These are phyloP conservation scores for Syzygium aqueum DNA, from an alignment of 345 rosid species.

Conservation along the genomic window DNA sequence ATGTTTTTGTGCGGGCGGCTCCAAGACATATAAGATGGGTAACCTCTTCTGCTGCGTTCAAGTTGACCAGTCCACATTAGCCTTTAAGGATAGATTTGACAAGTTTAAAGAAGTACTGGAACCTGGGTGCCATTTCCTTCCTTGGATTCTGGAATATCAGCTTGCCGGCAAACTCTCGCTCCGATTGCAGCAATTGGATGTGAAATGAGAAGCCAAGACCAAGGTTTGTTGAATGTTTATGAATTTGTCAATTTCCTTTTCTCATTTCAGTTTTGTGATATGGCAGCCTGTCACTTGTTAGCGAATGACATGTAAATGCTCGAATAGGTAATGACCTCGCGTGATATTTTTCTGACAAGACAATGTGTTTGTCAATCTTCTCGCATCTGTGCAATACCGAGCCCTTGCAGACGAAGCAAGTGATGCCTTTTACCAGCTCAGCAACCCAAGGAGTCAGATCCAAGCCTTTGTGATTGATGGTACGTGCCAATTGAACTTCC, in stretches of 20 bases:
- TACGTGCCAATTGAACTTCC: background rate
- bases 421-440: slow-evolving; percentile 23
- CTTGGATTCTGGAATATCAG: slow-evolving; percentile 20
- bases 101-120: slow-evolving; percentile 23
- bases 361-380: slow-evolving; percentile 26
- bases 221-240: slow-evolving; percentile 2
- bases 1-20: too few relatives aligned
- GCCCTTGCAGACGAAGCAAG: slow-evolving; percentile 13
- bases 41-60: too few relatives aligned
- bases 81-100: slow-evolving; percentile 4
- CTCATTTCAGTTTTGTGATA: background rate
- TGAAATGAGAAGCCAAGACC: slow-evolving; percentile 28
- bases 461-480: slow-evolving; percentile 32
- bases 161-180: slow-evolving; percentile 22
- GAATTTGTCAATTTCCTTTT: background rate
- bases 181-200: slow-evolving; percentile 27
- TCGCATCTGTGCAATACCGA: slow-evolving; percentile 26
- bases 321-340: background rate
- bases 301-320: background rate
- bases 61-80: too few relatives aligned
- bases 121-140: slow-evolving; percentile 25
- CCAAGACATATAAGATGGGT: too few relatives aligned
- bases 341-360: slow-evolving; percentile 4
- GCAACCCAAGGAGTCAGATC: slow-evolving; percentile 22
- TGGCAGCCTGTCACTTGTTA: background rate